Evolutionary conservation across 148 eudicot species (phyloP).

Genomic region (Vaccinium myrtillus): DNA sequence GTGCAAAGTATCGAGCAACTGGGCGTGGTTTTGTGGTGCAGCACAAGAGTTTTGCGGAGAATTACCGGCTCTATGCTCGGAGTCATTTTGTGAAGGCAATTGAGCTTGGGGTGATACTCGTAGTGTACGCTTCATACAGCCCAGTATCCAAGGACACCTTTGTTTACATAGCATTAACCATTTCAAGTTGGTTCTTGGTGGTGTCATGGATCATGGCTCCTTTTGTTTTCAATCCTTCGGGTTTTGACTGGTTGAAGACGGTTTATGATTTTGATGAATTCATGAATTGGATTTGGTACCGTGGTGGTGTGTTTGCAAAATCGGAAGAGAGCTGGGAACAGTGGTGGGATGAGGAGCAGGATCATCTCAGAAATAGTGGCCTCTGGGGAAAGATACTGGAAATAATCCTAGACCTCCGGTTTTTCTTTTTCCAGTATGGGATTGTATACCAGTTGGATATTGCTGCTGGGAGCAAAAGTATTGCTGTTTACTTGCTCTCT

Average conservation of each 20-base stretch:
- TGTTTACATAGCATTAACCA: conserved; percentile 75
- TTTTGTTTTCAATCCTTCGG: conserved; percentile 83
- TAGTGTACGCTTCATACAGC: conserved; percentile 77
- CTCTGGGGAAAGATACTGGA: conserved; percentile 80
- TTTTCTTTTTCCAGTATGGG: conserved; percentile 95
- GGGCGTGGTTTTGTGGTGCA: conserved; percentile 97
- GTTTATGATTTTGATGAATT: conserved; percentile 88
- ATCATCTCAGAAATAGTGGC: conserved; percentile 86
- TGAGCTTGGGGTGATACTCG: conserved; percentile 74
- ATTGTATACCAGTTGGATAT: conserved; percentile 81
- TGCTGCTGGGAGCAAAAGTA: conserved; percentile 62
- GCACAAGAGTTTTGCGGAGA: conserved; percentile 83
- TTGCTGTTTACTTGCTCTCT: conserved; percentile 77
- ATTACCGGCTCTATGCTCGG: conserved; percentile 78
- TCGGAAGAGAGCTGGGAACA: conserved; percentile 90
- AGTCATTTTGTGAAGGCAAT: conserved; percentile 93
- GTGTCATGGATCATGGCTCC: conserved; percentile 87
- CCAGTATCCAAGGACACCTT: conserved; percentile 72
- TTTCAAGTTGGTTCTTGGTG: conserved; percentile 91
- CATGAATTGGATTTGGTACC: conserved; percentile 90
- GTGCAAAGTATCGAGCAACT: conserved; percentile 91
- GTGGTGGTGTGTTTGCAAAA: conserved; percentile 78
- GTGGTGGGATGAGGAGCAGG: conserved; percentile 98
- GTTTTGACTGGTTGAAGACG: conserved; percentile 94
- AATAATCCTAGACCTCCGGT: conserved; percentile 71